Conservation (phyloP, 169 alveolate species). For the Cryptosporidium meleagridis region DNA sequence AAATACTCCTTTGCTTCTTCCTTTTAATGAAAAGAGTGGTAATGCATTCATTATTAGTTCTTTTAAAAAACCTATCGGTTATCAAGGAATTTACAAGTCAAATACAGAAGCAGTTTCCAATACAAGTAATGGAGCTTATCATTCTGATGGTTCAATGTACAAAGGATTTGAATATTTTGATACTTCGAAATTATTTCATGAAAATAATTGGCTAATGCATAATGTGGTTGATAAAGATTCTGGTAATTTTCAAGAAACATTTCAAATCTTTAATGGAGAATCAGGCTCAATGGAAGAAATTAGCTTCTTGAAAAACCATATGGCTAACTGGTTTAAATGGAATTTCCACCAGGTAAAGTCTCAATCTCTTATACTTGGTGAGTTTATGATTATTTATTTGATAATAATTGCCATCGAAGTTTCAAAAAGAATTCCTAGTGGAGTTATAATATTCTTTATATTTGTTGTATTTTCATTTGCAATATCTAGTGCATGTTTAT, state of each 20-base stretch:
- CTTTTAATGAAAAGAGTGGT: neutral
- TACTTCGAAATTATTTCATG: neutral
- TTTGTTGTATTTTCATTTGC: slow-evolving; percentile 43
- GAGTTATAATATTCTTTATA: slow-evolving; percentile 26
- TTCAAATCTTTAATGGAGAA: slow-evolving; percentile 16
- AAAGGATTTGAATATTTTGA: neutral
- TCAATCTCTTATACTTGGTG: slow-evolving; percentile 56
- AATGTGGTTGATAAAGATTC: neutral
- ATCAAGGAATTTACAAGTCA: neutral
- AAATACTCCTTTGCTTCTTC: slow-evolving; percentile 29
- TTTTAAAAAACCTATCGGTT: neutral
- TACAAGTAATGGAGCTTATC: neutral
- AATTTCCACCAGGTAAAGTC: slow-evolving; percentile 23
- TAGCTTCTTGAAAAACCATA: slow-evolving; percentile 17
- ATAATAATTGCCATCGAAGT: slow-evolving; percentile 41
- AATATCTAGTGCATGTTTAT: slow-evolving; percentile 32
- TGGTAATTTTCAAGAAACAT: neutral
- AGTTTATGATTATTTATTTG: slow-evolving; percentile 41
- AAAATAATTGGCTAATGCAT: neutral
- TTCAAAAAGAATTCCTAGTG: slow-evolving; percentile 59
- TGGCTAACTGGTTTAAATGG: slow-evolving; percentile 28
- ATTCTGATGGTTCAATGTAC: neutral
- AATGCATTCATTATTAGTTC: neutral
- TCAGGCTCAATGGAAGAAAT: slow-evolving; percentile 8
- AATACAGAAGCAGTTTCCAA: neutral